Percentiles rank a stretch among this genome's conserved stretches.
These are phyloP conservation scores for Solanum etuberosum DNA, from an alignment of 257 asterid species.

Conservation along the genomic window DNA sequence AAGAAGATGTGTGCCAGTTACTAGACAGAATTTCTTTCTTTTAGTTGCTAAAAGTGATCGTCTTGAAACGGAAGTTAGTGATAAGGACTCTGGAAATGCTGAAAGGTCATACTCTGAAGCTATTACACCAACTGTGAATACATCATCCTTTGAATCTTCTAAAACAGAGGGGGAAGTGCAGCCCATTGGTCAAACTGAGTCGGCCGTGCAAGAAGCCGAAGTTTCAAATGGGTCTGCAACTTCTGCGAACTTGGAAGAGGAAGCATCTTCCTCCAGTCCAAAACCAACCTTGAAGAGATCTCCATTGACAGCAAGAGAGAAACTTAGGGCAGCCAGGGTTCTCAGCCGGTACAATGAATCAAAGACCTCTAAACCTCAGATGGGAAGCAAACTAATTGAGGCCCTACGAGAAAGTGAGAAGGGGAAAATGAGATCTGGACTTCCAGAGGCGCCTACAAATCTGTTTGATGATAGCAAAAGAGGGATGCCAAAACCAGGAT, in stretches of 20 bases:
- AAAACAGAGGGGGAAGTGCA: background rate
- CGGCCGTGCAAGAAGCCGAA: background rate
- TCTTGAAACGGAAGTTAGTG: background rate
- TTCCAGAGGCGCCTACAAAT: conserved; percentile 1
- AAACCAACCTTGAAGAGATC: conserved; percentile 37
- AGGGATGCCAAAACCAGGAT: conserved; percentile 67
- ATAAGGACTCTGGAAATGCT: background rate
- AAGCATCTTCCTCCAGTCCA: conserved; percentile 9
- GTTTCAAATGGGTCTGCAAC: conserved; percentile 8
- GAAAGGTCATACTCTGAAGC: background rate
- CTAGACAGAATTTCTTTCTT: conserved; percentile 15
- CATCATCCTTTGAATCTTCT: background rate
- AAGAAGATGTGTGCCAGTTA: conserved; percentile 3
- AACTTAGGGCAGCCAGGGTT: conserved; percentile 85
- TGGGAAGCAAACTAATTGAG: conserved; percentile 60
- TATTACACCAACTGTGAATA: background rate
- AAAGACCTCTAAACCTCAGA: conserved; percentile 50
- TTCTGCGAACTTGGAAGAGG: conserved; percentile 14
- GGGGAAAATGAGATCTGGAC: conserved; percentile 33
- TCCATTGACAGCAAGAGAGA: conserved; percentile 71
- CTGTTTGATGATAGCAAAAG: background rate
- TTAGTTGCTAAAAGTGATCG: conserved; percentile 15
- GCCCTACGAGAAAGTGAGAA: conserved; percentile 65
- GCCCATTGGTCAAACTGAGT: background rate
- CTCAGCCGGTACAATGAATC: conserved; percentile 78